Evolutionary conservation across 2,329 filamentous ascomycete genomes (phyloP).

Genomic region (Fusarium concolor): DNA sequence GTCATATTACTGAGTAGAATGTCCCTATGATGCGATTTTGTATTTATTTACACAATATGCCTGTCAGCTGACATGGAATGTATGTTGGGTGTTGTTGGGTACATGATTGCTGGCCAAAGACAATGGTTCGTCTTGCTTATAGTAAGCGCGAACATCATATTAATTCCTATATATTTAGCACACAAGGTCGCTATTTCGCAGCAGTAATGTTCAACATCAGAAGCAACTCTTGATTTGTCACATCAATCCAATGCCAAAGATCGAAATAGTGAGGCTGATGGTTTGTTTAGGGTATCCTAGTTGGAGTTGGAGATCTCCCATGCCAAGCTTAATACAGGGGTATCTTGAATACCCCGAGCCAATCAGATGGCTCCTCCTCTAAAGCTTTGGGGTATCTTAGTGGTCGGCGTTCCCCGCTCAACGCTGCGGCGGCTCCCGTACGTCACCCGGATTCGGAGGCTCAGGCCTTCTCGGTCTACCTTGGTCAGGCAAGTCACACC

Average conservation of each 20-base stretch:
- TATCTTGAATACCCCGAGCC: constrained; percentile 26
- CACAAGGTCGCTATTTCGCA: too few relatives aligned
- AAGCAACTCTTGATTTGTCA: too few relatives aligned
- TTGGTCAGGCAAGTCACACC: constrained; percentile 37
- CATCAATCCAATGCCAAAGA: neutral
- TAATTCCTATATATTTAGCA: too few relatives aligned
- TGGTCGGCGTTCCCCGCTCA: constrained; percentile 42
- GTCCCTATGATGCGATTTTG: neutral
- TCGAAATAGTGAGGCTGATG: constrained; percentile 3
- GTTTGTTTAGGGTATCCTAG: constrained; percentile 27
- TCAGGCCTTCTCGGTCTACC: neutral
- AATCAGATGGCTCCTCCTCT: constrained; percentile 19
- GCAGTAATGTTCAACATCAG: neutral
- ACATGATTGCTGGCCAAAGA: neutral
- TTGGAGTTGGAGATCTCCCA: neutral
- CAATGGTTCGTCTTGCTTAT: too few relatives aligned
- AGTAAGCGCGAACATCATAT: too few relatives aligned
- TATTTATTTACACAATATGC: neutral
- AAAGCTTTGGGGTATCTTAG: constrained; percentile 38
- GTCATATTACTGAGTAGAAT: neutral
- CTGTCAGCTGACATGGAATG: neutral
- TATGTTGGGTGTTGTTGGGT: neutral
- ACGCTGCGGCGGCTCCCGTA: constrained; percentile 41
- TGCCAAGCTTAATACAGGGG: constrained; percentile 8
- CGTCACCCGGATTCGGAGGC: constrained; percentile 31